A percentile compares a stretch with the other conserved stretches of the same genome.
phyloP scores from a whole-genome alignment of 2,329 filamentous ascomycete genomes.

The Pseudocercospora fijiensis region DNA sequence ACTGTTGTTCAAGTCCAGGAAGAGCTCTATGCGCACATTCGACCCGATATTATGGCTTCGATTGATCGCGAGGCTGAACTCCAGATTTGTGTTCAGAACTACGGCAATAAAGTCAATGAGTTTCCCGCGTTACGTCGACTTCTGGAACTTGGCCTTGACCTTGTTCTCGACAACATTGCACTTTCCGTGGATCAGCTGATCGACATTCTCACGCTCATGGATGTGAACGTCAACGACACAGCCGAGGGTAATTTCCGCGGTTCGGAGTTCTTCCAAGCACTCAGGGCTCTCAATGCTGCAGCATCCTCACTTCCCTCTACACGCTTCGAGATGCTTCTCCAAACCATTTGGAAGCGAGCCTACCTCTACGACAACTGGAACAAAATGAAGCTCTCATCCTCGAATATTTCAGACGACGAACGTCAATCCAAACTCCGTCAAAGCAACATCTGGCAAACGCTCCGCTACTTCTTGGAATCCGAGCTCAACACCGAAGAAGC shows the following conservation, averaged over 20 bases:
- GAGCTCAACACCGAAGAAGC: constrained; percentile 19
- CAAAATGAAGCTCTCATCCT: constrained; percentile 51
- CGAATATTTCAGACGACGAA: constrained; percentile 61
- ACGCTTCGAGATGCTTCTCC: constrained; percentile 56
- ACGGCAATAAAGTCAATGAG: constrained; percentile 51
- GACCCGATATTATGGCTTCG: constrained; percentile 65
- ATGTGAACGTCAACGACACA: constrained; percentile 45
- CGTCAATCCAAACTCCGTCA: constrained; percentile 58
- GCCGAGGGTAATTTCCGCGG: constrained; percentile 53
- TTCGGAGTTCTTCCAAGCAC: constrained; percentile 71
- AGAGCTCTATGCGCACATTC: constrained; percentile 68
- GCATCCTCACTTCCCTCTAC: constrained; percentile 54
- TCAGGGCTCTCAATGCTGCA: constrained; percentile 57
- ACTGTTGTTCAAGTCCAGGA: constrained; percentile 78
- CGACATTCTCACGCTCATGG: constrained; percentile 77
- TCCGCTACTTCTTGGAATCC: constrained; percentile 24
- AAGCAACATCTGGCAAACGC: constrained; percentile 51
- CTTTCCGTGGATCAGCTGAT: constrained; percentile 62
- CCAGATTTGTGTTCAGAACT: constrained; percentile 71
- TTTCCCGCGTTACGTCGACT: constrained; percentile 67
- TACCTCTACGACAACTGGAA: constrained; percentile 88
- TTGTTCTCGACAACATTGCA: constrained; percentile 69
- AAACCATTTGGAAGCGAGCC: constrained; percentile 83
- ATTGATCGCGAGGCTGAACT: constrained; percentile 78
- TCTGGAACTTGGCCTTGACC: constrained; percentile 68